A percentile compares a stretch with the other conserved stretches of the same genome.
Evolutionary conservation across 2,329 filamentous ascomycete species (phyloP).

Genomic region (Akanthomyces uredinophilus): DNA sequence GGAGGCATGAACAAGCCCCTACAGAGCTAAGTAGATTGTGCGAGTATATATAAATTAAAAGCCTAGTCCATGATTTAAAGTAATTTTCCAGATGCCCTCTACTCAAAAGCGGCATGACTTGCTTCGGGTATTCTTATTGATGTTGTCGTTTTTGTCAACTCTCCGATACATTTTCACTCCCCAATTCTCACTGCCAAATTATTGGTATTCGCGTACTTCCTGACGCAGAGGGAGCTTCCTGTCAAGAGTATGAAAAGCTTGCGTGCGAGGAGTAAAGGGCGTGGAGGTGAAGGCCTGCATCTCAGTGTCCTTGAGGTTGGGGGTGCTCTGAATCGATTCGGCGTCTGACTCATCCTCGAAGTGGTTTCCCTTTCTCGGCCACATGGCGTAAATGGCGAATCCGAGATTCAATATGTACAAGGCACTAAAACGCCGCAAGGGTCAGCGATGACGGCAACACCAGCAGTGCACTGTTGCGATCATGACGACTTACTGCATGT

Average conservation of each 20-base stretch:
- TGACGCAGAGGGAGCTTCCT: constrained; percentile 46
- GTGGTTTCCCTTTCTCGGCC: constrained; percentile 51
- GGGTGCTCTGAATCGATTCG: constrained; percentile 25
- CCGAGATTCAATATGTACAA: constrained; percentile 56
- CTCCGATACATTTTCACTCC: not conserved
- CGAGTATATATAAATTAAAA: not conserved
- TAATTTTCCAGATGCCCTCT: not conserved
- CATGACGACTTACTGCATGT: constrained; percentile 58
- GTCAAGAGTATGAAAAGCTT: constrained; percentile 61
- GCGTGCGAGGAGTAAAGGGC: constrained; percentile 61
- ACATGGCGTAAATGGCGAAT: constrained; percentile 54
- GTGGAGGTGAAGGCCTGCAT: constrained; percentile 46
- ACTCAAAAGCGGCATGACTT: not conserved
- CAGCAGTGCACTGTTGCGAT: too few species aligned
- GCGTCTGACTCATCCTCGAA: constrained; percentile 37
- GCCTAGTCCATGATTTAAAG: not conserved
- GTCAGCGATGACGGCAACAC: not conserved
- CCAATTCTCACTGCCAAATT: not conserved
- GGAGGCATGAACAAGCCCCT: constrained; percentile 53
- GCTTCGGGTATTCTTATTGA: not conserved
- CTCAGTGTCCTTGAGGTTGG: constrained; percentile 47
- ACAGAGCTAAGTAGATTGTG: constrained; percentile 32
- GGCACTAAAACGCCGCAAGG: constrained; percentile 34
- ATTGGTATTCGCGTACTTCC: not conserved
- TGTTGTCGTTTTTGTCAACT: not conserved